Evolutionary conservation across 148 eudicot species (phyloP), one percentile per base, ranked within the genome.

Genomic region (Amaranthus palmeri): DNA sequence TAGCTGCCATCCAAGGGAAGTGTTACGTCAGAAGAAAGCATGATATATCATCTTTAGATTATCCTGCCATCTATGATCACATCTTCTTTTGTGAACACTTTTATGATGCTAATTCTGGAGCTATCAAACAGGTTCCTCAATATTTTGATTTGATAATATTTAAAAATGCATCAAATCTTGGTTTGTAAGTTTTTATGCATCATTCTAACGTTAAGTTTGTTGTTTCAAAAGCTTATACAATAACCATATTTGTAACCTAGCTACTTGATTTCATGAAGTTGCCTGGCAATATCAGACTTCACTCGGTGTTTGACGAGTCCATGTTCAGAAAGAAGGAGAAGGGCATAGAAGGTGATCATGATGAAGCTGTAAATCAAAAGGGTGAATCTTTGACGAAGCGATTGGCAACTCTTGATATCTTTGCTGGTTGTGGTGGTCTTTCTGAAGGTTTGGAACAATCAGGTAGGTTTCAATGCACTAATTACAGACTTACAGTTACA

Each of bases 401-500:
- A 46, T 73, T 95, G 79, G 79, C 88, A 41, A 90, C 99, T 41
- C 82, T 95, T 36, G 99, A 95, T 80, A 92, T 95, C 62, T 95
- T 95, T 88, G 92, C 99, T 83, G 99, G 99, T 46, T 95, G 99
- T 81, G 99, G 99, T 74, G 99, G 99, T 65, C 78, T 95, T 65
- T 95, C 99, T 44, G 99, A 95, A 79, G 99, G 99, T 53, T 84
- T 95, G 72, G 86, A 95, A 73, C 77, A 83, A 78, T 83, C 98
- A 72, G 98, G 98, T 86, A 85, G 73, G 36, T 49, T 25, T 54
- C 40, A 13, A 36, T 60, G 68, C 70, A n/a, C 69, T 61, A 51
- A 41, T 17, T 63, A 25, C 51, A 25, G 36, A 25, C 36, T 25
- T 25, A 25, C 36, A 25, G 36, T 9, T 3, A 70, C 43, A 14